A percentile compares a stretch with the other conserved stretches of the same genome.
These are phyloP conservation scores for Beauveria australis DNA, from an alignment of 2,329 filamentous ascomycete species.

Conservation along the genomic window DNA sequence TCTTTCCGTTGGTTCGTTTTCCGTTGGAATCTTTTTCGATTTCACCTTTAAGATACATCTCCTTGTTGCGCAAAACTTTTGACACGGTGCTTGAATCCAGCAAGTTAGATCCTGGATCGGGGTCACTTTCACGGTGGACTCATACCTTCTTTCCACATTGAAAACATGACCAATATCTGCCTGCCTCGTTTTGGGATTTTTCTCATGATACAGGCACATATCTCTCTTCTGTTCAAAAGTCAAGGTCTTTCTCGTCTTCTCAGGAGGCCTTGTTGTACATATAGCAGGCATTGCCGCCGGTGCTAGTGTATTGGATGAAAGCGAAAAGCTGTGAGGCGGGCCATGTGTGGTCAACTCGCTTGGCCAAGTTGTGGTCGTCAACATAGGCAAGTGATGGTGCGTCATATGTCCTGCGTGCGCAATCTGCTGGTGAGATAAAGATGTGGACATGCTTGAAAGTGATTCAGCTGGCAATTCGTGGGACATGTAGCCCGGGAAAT, in stretches of 20 bases:
- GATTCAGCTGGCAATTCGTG: constrained; percentile 44
- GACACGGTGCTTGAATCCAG: constrained; percentile 73
- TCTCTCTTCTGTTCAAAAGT: constrained; percentile 82
- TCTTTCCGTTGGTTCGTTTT: constrained; percentile 77
- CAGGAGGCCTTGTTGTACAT: constrained; percentile 27
- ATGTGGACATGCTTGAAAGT: constrained; percentile 46
- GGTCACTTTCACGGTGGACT: not conserved
- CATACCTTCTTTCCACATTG: constrained; percentile 93
- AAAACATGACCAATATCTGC: constrained; percentile 94
- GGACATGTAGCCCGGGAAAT: constrained; percentile 46
- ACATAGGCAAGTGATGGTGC: constrained; percentile 52
- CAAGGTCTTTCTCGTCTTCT: constrained; percentile 73
- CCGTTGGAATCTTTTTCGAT: constrained; percentile 61
- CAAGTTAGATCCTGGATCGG: constrained; percentile 15
- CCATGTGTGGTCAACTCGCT: constrained; percentile 71
- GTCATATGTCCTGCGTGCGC: constrained; percentile 31
- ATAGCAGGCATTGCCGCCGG: constrained; percentile 43
- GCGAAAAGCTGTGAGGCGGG: constrained; percentile 42
- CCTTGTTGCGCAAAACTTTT: constrained; percentile 88
- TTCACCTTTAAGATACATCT: constrained; percentile 87
- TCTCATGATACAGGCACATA: constrained; percentile 91
- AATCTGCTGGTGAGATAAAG: constrained; percentile 32
- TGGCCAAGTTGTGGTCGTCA: constrained; percentile 68
- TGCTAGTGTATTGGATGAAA: constrained; percentile 52
- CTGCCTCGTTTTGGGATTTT: constrained; percentile 86